These are phyloP conservation scores for Cyphellophora europaea DNA, from an alignment of 2,329 filamentous ascomycete genomes.

Conservation along the genomic window DNA sequence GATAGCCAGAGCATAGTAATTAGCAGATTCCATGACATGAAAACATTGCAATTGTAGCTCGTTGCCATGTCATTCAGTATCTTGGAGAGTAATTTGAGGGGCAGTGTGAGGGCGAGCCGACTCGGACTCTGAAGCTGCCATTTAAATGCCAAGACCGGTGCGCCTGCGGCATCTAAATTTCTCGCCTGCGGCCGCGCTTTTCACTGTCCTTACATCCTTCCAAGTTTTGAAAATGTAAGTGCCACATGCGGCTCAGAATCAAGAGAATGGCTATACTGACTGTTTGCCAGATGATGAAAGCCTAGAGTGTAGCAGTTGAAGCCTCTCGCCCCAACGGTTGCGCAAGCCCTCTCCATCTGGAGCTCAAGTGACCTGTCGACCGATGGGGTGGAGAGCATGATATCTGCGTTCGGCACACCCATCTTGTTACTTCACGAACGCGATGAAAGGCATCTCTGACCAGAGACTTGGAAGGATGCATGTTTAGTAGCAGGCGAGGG, in stretches of 20 bases:
- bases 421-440: conserved; percentile 98
- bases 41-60: no score
- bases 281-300: conserved; percentile 63
- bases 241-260: background rate
- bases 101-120: no score
- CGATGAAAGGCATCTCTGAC: conserved; percentile 74
- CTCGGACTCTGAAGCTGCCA: no score
- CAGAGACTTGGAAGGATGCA: conserved; percentile 52
- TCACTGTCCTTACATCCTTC: conserved; percentile 76
- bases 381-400: conserved; percentile 60
- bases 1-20: no score
- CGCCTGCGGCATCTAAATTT: no score
- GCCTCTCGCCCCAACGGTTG: conserved; percentile 55
- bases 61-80: no score
- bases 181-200: no score
- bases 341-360: conserved; percentile 69
- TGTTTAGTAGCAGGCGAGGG: conserved; percentile 18
- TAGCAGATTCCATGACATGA: no score
- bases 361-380: conserved; percentile 81
- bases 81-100: no score
- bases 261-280: conserved; percentile 6
- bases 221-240: conserved; percentile 97
- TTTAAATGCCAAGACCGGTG: no score
- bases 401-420: conserved; percentile 98
- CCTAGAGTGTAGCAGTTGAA: conserved; percentile 92